Conservation (phyloP, 2,329 filamentous ascomycete species). For the Arachnomyces sp. region DNA sequence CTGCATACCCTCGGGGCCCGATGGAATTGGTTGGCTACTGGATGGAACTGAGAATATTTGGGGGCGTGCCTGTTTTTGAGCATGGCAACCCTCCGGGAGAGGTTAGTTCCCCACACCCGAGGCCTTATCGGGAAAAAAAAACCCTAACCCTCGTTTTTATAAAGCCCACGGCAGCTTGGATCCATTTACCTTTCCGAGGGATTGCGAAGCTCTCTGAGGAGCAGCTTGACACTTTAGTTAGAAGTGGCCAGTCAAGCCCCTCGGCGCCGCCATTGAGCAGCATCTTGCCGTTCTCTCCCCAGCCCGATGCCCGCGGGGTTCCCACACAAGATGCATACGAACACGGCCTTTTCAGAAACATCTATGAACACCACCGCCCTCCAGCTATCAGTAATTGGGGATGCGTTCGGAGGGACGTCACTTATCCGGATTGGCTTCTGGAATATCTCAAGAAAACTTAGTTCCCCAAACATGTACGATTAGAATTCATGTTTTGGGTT, state of each 20-base stretch:
- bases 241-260: not conserved
- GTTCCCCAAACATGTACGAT: no score
- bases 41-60: slow-evolving; percentile 3
- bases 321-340: slow-evolving; percentile 7
- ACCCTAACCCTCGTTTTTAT: slow-evolving; percentile 3
- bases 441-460: slow-evolving; percentile 6
- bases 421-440: slow-evolving; percentile 7
- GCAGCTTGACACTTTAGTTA: not conserved
- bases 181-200: slow-evolving; percentile 2
- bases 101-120: slow-evolving; percentile 4
- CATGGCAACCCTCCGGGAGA: slow-evolving; percentile 4
- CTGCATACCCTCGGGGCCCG: slow-evolving; percentile 1
- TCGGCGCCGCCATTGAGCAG: no score
- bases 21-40: slow-evolving; percentile 3
- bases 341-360: slow-evolving; percentile 7
- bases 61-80: slow-evolving; percentile 1
- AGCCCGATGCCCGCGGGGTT: slow-evolving; percentile 4
- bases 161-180: slow-evolving; percentile 6
- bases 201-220: not conserved
- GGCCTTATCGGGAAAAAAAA: slow-evolving; percentile 1
- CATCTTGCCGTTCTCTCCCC: slow-evolving; percentile 2
- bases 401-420: slow-evolving; percentile 7
- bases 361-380: slow-evolving; percentile 7
- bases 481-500: no score
- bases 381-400: slow-evolving; percentile 5